Percentiles rank a stretch among this genome's conserved stretches.
Evolutionary conservation across 2,329 filamentous ascomycete genomes (phyloP).

Genomic region (Dactylellina haptotyla): DNA sequence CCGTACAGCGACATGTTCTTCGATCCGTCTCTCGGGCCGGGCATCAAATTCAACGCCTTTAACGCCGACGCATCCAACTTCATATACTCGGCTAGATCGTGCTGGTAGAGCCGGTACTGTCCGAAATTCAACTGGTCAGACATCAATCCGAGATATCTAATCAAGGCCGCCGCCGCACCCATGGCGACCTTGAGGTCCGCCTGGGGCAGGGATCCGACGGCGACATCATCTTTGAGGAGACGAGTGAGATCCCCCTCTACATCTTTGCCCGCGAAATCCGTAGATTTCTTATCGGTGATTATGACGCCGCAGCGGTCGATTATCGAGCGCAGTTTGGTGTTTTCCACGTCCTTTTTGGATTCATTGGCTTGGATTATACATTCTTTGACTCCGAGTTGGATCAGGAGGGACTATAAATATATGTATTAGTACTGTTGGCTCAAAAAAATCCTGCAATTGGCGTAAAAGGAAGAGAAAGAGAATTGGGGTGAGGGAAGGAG

Average conservation of each 20-base stretch:
- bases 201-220: slow-evolving; percentile 80
- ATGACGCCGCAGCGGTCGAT: slow-evolving; percentile 92
- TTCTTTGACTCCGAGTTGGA: slow-evolving; percentile 94
- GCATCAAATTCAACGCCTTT: slow-evolving; percentile 96
- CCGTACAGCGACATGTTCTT: slow-evolving; percentile 98
- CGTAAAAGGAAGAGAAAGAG: not conserved
- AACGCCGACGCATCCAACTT: slow-evolving; percentile 94
- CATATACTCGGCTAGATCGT: slow-evolving; percentile 97
- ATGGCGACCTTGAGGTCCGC: slow-evolving; percentile 95
- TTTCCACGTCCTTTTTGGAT: slow-evolving; percentile 83
- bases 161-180: slow-evolving; percentile 90
- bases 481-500: not conserved
- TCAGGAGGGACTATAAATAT: slow-evolving; percentile 72
- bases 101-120: slow-evolving; percentile 96
- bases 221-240: slow-evolving; percentile 84
- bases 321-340: slow-evolving; percentile 86
- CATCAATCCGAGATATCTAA: slow-evolving; percentile 85
- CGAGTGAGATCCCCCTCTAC: slow-evolving; percentile 94
- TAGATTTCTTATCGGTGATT: slow-evolving; percentile 78
- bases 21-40: slow-evolving; percentile 89
- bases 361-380: slow-evolving; percentile 85
- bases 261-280: slow-evolving; percentile 86
- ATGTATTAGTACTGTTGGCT: slow-evolving; percentile 17
- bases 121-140: slow-evolving; percentile 95
- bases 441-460: not conserved